A percentile compares a stretch with the other conserved stretches of the same genome.
Evolutionary conservation across 2,329 filamentous ascomycete species (phyloP).

Genomic region (Aspergillus cejpii): DNA sequence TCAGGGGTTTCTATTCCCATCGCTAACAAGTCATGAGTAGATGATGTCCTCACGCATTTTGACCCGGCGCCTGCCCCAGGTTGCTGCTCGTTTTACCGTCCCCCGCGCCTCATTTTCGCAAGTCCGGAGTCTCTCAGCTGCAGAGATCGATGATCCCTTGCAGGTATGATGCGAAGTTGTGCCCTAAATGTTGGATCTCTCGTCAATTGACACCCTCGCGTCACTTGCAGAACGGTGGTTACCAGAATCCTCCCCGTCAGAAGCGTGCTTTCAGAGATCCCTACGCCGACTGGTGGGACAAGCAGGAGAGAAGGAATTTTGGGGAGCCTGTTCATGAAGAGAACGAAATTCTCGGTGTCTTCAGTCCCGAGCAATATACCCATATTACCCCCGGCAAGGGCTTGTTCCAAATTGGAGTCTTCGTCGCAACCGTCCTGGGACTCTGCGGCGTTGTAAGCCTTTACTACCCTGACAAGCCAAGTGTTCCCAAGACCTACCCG

Average conservation of each 20-base stretch:
- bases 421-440: constrained; percentile 57
- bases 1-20: constrained; percentile 7
- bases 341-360: constrained; percentile 84
- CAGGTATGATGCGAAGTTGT: constrained; percentile 32
- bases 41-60: constrained; percentile 44
- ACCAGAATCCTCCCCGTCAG: constrained; percentile 50
- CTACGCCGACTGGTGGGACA: constrained; percentile 91
- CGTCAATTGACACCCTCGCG: constrained; percentile 16
- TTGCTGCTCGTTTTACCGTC: constrained; percentile 34
- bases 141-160: constrained; percentile 38
- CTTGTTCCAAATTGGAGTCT: constrained; percentile 59
- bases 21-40: constrained; percentile 24
- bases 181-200: background rate
- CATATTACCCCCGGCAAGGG: constrained; percentile 69
- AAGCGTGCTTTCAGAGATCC: constrained; percentile 93
- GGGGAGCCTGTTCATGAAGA: constrained; percentile 96
- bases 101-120: constrained; percentile 41
- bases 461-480: constrained; percentile 65
- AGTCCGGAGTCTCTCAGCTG: constrained; percentile 34
- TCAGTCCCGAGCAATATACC: constrained; percentile 83
- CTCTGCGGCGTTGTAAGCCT: constrained; percentile 61
- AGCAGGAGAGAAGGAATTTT: constrained; percentile 94
- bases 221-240: constrained; percentile 40
- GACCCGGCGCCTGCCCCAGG: constrained; percentile 38
- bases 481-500: constrained; percentile 61